Base-by-base conservation (phyloP, 306 rosid species). In the Vigna angularis region DNA sequence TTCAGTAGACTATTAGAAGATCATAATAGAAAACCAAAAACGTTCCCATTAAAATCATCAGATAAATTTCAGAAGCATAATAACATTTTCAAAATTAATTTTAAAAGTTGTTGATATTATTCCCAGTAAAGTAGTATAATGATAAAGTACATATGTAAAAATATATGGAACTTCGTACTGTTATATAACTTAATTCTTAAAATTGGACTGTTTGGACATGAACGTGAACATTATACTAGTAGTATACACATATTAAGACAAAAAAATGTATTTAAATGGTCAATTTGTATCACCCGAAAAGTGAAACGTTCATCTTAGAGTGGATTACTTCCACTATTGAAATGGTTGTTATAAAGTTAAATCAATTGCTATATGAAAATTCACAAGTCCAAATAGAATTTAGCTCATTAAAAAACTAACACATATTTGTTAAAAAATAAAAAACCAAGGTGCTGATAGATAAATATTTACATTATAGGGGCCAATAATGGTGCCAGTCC, bases 401-500 rank as follows among this genome's bases (percentile, higher is more conserved):
- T 3, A 59, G 66, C 17, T 26, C 18, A 13, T 13, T 61, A 2
- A 7, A 30, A 2, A 7, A 30, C 20, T 24, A 42, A 13, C 32
- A 28, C 44, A 28, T 30, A 28, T 28, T 15, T 9, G 65, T 8
- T 2, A 26, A 26, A 24, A 24, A 24, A 2, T 20, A 20, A 3
- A 26, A 62, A 66, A n/a, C 38, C 45, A 4, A 26, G 12, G 36
- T 38, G 0, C 66, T 18, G 42, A 48, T 36, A 28, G 40, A 36
- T 30, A 59, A 66, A 51, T 70, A 68, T 76, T 86, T 96, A 96
- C 99, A 89, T 96, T 96, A 66, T 96, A 97, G 70, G 99, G 99
- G 57, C 99, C 99, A 82, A 96, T 93, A 45, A 96, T 82, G 81
- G 99, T 90, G 75, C 96, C 96, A 59, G 96, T 90, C 96, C 96